Percentiles rank a stretch among this genome's conserved stretches.
phyloP scores from a whole-genome alignment of 352 stramenopile species.

The Globisporangium acanthophoron region DNA sequence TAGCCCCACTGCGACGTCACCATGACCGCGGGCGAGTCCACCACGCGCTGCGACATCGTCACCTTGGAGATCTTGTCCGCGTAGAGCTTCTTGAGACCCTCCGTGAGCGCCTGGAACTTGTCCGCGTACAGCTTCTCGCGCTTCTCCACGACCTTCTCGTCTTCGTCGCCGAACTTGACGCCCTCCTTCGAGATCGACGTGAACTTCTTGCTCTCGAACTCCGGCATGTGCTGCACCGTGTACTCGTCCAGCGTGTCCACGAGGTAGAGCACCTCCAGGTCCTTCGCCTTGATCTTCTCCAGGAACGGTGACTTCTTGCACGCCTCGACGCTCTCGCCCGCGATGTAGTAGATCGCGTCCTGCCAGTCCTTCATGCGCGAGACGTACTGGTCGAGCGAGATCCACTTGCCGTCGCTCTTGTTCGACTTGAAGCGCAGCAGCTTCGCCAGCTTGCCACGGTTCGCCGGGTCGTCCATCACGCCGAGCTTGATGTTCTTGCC shows the following conservation, averaged over 20 bases:
- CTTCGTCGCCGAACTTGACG: constrained; percentile 98
- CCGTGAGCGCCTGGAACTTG: constrained; percentile 95
- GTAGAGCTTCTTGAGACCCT: constrained; percentile 96
- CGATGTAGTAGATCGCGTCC: constrained; percentile 98
- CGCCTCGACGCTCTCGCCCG: constrained; percentile 90
- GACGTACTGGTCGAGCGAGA: constrained; percentile 96
- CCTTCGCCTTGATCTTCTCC: constrained; percentile 96
- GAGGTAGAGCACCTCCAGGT: constrained; percentile 93
- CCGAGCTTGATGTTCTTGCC: constrained; percentile 98
- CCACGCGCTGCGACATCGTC: constrained; percentile 92
- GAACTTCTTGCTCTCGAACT: constrained; percentile 95
- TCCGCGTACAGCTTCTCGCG: constrained; percentile 95
- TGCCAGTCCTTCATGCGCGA: constrained; percentile 98
- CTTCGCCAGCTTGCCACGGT: constrained; percentile 94
- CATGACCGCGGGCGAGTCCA: constrained; percentile 94
- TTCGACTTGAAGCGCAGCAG: constrained; percentile 96
- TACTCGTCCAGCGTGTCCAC: constrained; percentile 99
- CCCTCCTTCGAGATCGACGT: constrained; percentile 97
- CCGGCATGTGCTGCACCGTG: constrained; percentile 91
- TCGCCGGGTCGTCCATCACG: constrained; percentile 96
- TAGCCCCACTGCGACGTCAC: constrained; percentile 96
- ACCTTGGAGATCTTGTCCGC: constrained; percentile 94
- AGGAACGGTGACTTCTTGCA: constrained; percentile 96
- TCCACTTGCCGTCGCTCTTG: constrained; percentile 90
- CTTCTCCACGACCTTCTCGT: constrained; percentile 93